A percentile compares a stretch with the other conserved stretches of the same genome.
Conservation (phyloP, 257 asterid species). For the Orobanche coerulescens region DNA sequence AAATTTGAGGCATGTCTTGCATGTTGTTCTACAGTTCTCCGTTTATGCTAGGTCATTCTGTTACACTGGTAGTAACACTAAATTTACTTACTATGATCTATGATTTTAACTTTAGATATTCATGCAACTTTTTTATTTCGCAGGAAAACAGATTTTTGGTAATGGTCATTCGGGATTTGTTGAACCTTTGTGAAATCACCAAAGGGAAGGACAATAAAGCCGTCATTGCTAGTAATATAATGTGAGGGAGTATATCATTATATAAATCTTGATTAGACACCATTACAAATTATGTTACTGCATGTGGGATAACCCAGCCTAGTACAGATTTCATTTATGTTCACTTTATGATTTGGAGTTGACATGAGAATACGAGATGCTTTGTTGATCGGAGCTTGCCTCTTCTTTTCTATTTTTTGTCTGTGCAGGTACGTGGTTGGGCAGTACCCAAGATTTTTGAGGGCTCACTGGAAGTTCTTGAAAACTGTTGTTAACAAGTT, state of each 20-base stretch:
- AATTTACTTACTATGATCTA: not conserved
- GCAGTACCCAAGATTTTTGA: constrained; percentile 92
- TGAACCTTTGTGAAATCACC: constrained; percentile 93
- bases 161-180: constrained; percentile 97
- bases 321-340: not conserved
- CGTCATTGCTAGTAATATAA: constrained; percentile 98
- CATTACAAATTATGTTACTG: constrained; percentile 4
- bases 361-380: not conserved
- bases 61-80: not conserved
- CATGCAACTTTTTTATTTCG: constrained; percentile 16
- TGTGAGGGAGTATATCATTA: constrained; percentile 42
- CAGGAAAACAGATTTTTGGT: constrained; percentile 97
- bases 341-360: constrained; percentile 4
- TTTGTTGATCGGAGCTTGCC: not conserved
- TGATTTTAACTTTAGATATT: constrained; percentile 12
- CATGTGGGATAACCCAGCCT: not conserved
- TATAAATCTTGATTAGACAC: not conserved
- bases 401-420: constrained; percentile 13
- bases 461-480: constrained; percentile 99
- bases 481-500: constrained; percentile 97
- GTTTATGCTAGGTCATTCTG: not conserved
- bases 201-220: constrained; percentile 99
- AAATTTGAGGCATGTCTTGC: not conserved
- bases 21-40: not conserved
- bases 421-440: constrained; percentile 94